Percentiles rank a stretch among this genome's conserved stretches.
phyloP scores from a whole-genome alignment of 202 grass and related monocot species.

The Zizania palustris region DNA sequence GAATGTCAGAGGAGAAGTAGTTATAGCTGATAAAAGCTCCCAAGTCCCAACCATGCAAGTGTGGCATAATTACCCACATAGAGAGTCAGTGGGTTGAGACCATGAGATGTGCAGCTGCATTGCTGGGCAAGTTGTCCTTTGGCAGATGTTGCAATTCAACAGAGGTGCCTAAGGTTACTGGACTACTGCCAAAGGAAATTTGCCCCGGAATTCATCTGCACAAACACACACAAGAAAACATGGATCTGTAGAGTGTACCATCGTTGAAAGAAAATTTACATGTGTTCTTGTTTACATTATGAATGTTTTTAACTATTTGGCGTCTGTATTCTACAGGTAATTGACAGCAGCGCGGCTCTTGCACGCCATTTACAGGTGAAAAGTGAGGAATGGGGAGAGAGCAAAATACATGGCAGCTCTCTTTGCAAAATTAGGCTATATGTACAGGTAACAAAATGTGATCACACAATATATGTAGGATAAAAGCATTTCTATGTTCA shows the following conservation, averaged over 20 bases:
- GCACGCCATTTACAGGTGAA: constrained; percentile 27
- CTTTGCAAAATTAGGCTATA: constrained; percentile 30
- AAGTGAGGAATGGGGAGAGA: not conserved
- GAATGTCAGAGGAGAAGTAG: too few relatives aligned
- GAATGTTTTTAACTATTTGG: constrained; percentile 7
- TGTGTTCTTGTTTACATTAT: not conserved
- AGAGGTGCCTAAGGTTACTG: not conserved
- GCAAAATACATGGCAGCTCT: too few relatives aligned
- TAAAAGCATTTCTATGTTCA: not conserved
- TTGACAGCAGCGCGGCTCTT: not conserved
- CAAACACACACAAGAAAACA: constrained; percentile 2
- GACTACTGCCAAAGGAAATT: constrained; percentile 58
- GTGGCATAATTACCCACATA: too few relatives aligned
- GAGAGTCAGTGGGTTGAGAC: not conserved
- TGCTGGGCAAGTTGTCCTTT: constrained; percentile 55
- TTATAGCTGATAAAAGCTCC: too few relatives aligned
- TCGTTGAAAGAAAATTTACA: not conserved
- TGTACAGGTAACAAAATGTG: constrained; percentile 15
- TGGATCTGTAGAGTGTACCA: not conserved
- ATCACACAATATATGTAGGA: not conserved
- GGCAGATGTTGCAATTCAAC: constrained; percentile 31
- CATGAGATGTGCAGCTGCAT: constrained; percentile 52
- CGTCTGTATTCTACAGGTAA: constrained; percentile 7
- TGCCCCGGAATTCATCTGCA: constrained; percentile 56
- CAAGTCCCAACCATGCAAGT: too few relatives aligned